A percentile compares a stretch with the other conserved stretches of the same genome.
phyloP scores from a whole-genome alignment of 2,329 filamentous ascomycete genomes.

The Cercospora nicotianae region DNA sequence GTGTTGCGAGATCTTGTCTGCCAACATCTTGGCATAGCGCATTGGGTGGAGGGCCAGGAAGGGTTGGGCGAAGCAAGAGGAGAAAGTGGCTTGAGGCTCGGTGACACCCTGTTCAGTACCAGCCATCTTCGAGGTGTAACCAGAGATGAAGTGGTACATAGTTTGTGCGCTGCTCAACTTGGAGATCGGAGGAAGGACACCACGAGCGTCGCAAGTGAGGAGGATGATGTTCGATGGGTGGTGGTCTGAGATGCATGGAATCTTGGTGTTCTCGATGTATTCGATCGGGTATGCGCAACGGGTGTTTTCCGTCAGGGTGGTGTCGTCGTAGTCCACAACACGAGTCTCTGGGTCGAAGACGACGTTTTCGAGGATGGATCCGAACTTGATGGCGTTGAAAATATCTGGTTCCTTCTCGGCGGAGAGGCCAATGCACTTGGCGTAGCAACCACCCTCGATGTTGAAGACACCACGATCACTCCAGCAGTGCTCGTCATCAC shows the following conservation, averaged over 20 bases:
- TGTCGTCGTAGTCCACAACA: slow-evolving; percentile 91
- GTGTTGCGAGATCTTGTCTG: slow-evolving; percentile 95
- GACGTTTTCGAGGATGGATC: slow-evolving; percentile 96
- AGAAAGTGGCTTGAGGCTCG: slow-evolving; percentile 98
- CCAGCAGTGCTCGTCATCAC: slow-evolving; percentile 99
- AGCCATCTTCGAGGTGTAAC: slow-evolving; percentile 99
- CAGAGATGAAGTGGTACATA: slow-evolving; percentile 99
- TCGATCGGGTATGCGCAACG: slow-evolving; percentile 98
- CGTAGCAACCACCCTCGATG: slow-evolving; percentile 99
- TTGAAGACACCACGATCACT: slow-evolving; percentile 96
- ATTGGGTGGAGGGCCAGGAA: slow-evolving; percentile 99
- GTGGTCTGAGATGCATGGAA: slow-evolving; percentile 82
- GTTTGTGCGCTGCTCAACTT: slow-evolving; percentile 93
- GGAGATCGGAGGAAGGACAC: slow-evolving; percentile 95
- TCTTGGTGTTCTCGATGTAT: slow-evolving; percentile 98
- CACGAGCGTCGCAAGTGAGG: slow-evolving; percentile 94
- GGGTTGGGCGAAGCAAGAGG: slow-evolving; percentile 97
- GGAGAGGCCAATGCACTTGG: slow-evolving; percentile 96
- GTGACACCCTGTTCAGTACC: slow-evolving; percentile 96
- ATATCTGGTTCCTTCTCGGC: slow-evolving; percentile 99
- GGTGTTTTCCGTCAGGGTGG: slow-evolving; percentile 96
- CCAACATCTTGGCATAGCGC: slow-evolving; percentile 98
- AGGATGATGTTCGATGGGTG: slow-evolving; percentile 98
- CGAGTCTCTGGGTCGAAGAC: slow-evolving; percentile 92
- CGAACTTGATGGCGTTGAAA: slow-evolving; percentile 91